Conservation (phyloP, 2,329 filamentous ascomycete genomes). For the Ilyonectria mors-panacis region DNA sequence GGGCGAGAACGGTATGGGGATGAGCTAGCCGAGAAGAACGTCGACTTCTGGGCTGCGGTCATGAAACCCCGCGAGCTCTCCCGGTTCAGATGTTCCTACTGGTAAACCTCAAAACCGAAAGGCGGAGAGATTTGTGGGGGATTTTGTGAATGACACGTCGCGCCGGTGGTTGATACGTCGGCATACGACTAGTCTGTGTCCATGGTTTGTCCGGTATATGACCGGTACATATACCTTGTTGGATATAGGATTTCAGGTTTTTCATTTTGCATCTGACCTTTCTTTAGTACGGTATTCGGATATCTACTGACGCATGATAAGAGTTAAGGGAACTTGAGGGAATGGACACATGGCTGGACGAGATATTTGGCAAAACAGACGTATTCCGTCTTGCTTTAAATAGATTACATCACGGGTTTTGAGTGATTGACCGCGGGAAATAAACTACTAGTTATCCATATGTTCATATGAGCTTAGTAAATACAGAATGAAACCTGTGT, state of each 20-base stretch:
- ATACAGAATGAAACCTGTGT: neutral
- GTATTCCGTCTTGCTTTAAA: neutral
- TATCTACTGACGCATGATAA: neutral
- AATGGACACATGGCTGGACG: constrained; percentile 7
- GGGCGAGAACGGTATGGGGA: constrained; percentile 33
- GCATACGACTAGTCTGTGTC: neutral
- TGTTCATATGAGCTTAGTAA: too few relatives aligned
- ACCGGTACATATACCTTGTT: neutral
- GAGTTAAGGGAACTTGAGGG: neutral
- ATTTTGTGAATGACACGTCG: neutral
- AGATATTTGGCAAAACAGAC: constrained; percentile 1
- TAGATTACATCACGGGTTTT: neutral
- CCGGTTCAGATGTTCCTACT: constrained; percentile 34
- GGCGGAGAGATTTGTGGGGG: neutral
- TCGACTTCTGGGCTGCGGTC: constrained; percentile 36
- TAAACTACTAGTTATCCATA: too few relatives aligned
- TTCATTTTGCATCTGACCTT: neutral
- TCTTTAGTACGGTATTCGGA: neutral
- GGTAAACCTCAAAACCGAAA: constrained; percentile 15
- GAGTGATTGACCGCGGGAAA: neutral
- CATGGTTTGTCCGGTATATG: neutral
- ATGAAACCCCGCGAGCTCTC: constrained; percentile 36
- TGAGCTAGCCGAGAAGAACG: constrained; percentile 35
- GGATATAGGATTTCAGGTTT: neutral
- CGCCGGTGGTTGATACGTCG: neutral